phyloP scores from a whole-genome alignment of 352 stramenopile species.

The Phytophthora citricola region DNA sequence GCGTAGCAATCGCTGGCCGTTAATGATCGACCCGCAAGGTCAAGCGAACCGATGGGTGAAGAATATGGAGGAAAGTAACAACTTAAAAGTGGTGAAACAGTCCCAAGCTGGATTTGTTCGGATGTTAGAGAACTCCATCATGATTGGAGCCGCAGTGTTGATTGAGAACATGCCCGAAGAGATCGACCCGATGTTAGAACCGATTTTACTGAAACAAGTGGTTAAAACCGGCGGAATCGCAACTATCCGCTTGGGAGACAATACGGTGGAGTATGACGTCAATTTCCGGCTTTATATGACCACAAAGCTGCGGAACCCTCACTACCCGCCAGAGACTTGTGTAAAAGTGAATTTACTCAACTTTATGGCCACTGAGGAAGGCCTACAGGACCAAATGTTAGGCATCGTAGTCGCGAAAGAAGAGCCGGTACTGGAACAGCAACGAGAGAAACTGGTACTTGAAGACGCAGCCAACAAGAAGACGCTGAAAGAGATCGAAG shows the following conservation, averaged over 20 bases:
- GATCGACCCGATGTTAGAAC: constrained; percentile 95
- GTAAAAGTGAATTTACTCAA: constrained; percentile 98
- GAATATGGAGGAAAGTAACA: constrained; percentile 93
- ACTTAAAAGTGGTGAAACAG: constrained; percentile 94
- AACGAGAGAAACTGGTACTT: constrained; percentile 94
- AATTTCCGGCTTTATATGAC: constrained; percentile 96
- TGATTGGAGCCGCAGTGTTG: constrained; percentile 93
- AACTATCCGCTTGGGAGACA: constrained; percentile 94
- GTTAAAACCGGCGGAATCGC: constrained; percentile 89
- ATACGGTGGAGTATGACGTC: constrained; percentile 94
- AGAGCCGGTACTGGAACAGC: constrained; percentile 91
- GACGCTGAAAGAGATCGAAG: constrained; percentile 96
- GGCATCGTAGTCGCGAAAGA: constrained; percentile 95
- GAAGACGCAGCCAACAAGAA: constrained; percentile 96
- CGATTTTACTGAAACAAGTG: constrained; percentile 93
- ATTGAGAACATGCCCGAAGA: constrained; percentile 95
- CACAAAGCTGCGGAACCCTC: constrained; percentile 94
- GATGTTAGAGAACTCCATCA: constrained; percentile 95
- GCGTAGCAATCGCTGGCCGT: constrained; percentile 91
- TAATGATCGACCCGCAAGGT: constrained; percentile 97
- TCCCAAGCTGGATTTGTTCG: constrained; percentile 94
- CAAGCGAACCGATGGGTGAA: constrained; percentile 96
- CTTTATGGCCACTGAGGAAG: constrained; percentile 96
- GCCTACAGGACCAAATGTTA: constrained; percentile 96
- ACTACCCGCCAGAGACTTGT: constrained; percentile 95